Evolutionary conservation across 331 rosid genomes (phyloP).

Genomic region (Quercus lobata): DNA sequence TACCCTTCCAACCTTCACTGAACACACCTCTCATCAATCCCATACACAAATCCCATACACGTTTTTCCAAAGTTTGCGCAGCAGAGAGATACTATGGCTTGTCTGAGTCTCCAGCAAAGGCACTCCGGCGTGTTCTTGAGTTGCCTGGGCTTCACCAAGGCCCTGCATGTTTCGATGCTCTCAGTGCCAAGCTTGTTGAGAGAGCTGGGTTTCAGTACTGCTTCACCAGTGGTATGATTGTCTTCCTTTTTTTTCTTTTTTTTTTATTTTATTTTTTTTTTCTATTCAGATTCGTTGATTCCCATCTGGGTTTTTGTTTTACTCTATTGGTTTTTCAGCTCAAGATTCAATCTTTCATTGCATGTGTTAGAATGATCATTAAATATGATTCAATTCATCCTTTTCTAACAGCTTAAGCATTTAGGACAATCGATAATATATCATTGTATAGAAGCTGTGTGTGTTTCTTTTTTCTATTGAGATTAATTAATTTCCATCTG

Average conservation of each 20-base stretch:
- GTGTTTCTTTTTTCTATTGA: no score
- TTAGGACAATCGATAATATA: no score
- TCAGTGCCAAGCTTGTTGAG: slow-evolving; percentile 77
- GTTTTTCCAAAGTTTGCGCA: slow-evolving; percentile 20
- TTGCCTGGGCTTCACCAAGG: slow-evolving; percentile 72
- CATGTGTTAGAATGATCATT: no score
- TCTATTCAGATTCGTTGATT: background rate
- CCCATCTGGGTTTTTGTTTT: background rate
- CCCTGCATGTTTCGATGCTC: slow-evolving; percentile 88
- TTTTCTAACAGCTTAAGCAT: no score
- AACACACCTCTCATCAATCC: background rate
- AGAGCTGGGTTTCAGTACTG: slow-evolving; percentile 68
- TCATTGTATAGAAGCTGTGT: no score
- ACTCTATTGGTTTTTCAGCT: background rate
- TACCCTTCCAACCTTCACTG: background rate
- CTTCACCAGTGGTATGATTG: slow-evolving; percentile 65
- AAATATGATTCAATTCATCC: no score
- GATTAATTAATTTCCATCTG: background rate
- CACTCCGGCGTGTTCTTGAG: slow-evolving; percentile 52
- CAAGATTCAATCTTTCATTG: no score
- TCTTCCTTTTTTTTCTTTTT: background rate
- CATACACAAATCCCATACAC: background rate
- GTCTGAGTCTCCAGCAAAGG: slow-evolving; percentile 45
- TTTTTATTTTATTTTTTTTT: background rate
- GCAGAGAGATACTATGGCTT: background rate